Evolutionary conservation across 768 basidiomycete genomes (phyloP).

Genomic region (Lactifluus volemus): DNA sequence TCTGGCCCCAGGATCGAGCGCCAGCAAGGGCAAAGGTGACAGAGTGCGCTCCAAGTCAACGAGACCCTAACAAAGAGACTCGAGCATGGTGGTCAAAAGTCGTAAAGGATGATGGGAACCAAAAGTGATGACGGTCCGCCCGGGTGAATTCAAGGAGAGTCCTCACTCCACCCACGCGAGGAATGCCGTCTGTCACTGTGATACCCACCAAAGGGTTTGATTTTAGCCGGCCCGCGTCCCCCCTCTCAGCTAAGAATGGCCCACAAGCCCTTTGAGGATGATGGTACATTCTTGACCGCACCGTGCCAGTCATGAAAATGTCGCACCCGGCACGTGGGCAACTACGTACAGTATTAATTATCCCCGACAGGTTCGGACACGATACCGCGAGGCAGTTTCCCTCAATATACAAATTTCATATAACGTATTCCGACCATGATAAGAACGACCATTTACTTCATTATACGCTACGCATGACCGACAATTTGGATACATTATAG

Average conservation of each 20-base stretch:
- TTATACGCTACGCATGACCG: too few species aligned
- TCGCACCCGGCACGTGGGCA: slow-evolving; percentile 1
- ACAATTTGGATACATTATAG: too few species aligned
- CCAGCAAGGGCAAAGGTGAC: background rate
- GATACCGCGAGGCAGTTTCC: background rate
- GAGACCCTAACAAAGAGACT: background rate
- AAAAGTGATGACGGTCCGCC: slow-evolving; percentile 3
- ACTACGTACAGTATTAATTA: background rate
- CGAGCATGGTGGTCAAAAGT: background rate
- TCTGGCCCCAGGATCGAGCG: background rate
- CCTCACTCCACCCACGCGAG: background rate
- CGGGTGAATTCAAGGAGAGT: background rate
- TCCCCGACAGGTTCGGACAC: slow-evolving; percentile 2
- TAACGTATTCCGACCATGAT: background rate
- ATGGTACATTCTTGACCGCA: slow-evolving; percentile 1
- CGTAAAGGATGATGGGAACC: slow-evolving; percentile 7
- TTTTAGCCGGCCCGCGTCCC: background rate
- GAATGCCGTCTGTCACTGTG: slow-evolving; percentile 8
- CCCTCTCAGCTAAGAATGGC: background rate
- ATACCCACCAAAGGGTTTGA: background rate
- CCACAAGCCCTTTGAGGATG: background rate
- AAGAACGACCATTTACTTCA: background rate
- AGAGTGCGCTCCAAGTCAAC: background rate
- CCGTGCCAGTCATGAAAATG: background rate
- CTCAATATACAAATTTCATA: background rate